A percentile compares a stretch with the other conserved stretches of the same genome.
These are phyloP conservation scores for Monosporascus sp. DNA, from an alignment of 2,329 filamentous ascomycete genomes.

Conservation along the genomic window DNA sequence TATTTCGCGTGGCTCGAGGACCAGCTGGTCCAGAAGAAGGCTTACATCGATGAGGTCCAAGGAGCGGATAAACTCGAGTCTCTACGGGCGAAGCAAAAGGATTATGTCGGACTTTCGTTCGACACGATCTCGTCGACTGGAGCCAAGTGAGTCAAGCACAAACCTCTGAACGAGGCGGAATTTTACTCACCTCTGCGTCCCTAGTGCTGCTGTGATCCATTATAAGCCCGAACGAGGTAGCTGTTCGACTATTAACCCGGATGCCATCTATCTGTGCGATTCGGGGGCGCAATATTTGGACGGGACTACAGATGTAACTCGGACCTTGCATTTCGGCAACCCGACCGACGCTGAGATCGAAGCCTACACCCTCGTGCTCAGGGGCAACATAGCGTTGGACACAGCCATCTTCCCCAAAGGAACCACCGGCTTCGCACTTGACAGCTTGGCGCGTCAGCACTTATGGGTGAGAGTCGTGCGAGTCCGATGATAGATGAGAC, in stretches of 20 bases:
- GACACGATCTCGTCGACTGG: conserved; percentile 95
- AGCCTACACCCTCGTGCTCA: conserved; percentile 89
- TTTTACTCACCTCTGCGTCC: conserved; percentile 4
- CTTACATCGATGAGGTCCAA: conserved; percentile 76
- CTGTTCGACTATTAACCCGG: conserved; percentile 79
- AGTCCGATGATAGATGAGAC: neutral
- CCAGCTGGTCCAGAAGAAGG: conserved; percentile 69
- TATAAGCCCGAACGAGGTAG: conserved; percentile 82
- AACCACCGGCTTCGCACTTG: conserved; percentile 87
- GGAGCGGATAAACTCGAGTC: conserved; percentile 88
- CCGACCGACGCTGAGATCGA: conserved; percentile 80
- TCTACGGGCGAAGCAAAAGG: conserved; percentile 60
- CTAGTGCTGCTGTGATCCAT: conserved; percentile 88
- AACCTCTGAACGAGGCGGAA: neutral
- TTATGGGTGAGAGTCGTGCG: conserved; percentile 65
- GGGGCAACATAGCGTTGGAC: conserved; percentile 88
- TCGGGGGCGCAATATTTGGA: conserved; percentile 95
- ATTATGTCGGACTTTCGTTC: conserved; percentile 88
- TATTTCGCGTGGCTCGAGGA: conserved; percentile 98
- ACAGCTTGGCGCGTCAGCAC: conserved; percentile 81
- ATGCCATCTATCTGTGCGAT: conserved; percentile 88
- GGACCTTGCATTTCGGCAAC: conserved; percentile 85
- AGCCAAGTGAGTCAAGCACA: conserved; percentile 49
- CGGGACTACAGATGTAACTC: conserved; percentile 92
- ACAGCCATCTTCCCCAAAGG: conserved; percentile 87